These are phyloP conservation scores for Lithohypha guttulata DNA, from an alignment of 2,329 filamentous ascomycete genomes.

Conservation along the genomic window DNA sequence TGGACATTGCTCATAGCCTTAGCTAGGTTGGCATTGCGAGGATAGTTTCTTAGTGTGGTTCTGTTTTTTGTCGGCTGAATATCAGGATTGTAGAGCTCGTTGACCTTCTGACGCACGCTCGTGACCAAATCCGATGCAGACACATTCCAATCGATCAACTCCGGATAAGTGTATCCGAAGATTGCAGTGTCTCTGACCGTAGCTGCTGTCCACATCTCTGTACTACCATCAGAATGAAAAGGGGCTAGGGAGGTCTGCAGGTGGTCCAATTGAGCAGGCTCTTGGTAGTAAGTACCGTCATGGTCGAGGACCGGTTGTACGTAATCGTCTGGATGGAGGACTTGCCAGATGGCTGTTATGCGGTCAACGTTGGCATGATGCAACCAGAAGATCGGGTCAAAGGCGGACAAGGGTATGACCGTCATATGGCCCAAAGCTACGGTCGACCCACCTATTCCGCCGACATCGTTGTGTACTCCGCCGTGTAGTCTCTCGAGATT, in stretches of 20 bases:
- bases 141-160: conserved; percentile 41
- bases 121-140: conserved; percentile 25
- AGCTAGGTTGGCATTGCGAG: conserved; percentile 22
- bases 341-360: conserved; percentile 66
- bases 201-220: conserved; percentile 58
- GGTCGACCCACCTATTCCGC: conserved; percentile 25
- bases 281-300: conserved; percentile 45
- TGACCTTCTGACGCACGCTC: conserved; percentile 45
- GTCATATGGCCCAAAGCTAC: conserved; percentile 48
- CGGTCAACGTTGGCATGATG: conserved; percentile 69
- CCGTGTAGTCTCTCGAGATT: conserved; percentile 38
- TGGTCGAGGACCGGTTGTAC: conserved; percentile 33
- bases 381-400: conserved; percentile 69
- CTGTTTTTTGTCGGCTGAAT: conserved; percentile 8
- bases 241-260: conserved; percentile 41
- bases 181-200: conserved; percentile 46
- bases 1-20: conserved; percentile 26
- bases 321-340: conserved; percentile 55
- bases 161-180: conserved; percentile 67
- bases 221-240: conserved; percentile 46
- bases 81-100: conserved; percentile 46
- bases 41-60: not conserved
- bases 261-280: conserved; percentile 14
- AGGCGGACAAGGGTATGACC: conserved; percentile 60
- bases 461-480: conserved; percentile 43